Conservation (phyloP, 1,284 basidiomycete species). For the Coniferiporia sulphurascens region DNA sequence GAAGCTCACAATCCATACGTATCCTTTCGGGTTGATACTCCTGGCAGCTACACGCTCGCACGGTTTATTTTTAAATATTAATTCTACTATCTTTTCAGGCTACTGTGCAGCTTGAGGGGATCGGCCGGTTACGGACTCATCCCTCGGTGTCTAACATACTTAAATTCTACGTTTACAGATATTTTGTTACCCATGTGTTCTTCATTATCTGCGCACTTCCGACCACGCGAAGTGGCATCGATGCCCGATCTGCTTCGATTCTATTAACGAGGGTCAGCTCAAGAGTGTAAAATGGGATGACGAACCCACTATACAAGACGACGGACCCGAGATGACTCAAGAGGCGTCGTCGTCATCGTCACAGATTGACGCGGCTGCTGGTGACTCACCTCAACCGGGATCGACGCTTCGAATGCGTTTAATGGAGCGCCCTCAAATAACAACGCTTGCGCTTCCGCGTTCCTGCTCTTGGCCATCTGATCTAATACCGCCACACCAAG, state of each 20-base stretch:
- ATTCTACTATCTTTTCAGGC: too few relatives aligned
- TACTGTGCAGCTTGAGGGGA: too few relatives aligned
- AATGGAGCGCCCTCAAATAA: conserved; percentile 90
- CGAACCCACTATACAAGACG: conserved; percentile 33
- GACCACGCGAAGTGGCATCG: conserved; percentile 79
- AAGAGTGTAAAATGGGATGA: conserved; percentile 89
- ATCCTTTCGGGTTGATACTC: too few relatives aligned
- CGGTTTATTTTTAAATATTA: too few relatives aligned
- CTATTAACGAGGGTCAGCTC: conserved; percentile 85
- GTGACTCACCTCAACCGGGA: conserved; percentile 42
- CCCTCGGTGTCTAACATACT: conserved; percentile 2
- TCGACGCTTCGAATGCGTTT: conserved; percentile 79
- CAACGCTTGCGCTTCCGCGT: conserved; percentile 91
- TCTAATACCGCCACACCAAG: conserved; percentile 83
- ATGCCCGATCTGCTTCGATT: conserved; percentile 96
- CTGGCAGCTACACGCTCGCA: too few relatives aligned
- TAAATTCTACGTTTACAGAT: conserved; percentile 43
- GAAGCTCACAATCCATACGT: too few relatives aligned
- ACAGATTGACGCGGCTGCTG: conserved; percentile 23
- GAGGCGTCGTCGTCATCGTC: conserved; percentile 43
- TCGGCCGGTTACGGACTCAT: not conserved
- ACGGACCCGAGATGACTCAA: conserved; percentile 34
- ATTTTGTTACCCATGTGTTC: conserved; percentile 86
- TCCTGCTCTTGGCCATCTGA: conserved; percentile 93
- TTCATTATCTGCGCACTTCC: conserved; percentile 86